Evolutionary conservation across 148 eudicot genomes (phyloP).

Genomic region (Spergularia marina): DNA sequence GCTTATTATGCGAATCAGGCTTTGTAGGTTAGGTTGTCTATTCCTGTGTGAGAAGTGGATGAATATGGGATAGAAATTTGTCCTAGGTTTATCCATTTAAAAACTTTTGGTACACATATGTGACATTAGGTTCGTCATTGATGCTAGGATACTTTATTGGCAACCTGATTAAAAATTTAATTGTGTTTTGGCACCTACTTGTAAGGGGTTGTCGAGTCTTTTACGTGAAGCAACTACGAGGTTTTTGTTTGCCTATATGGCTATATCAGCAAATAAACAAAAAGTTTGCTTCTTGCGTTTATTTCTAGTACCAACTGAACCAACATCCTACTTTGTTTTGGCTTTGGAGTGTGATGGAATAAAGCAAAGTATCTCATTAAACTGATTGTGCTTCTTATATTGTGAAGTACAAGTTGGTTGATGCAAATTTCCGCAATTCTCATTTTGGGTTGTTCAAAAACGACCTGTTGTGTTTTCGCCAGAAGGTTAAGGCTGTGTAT

Average conservation of each 20-base stretch:
- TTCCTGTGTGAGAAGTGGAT: background rate
- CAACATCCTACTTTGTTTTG: background rate
- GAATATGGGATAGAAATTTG: background rate
- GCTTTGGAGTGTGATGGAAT: background rate
- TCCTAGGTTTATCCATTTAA: too few species aligned
- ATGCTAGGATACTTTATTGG: background rate
- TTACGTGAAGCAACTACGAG: background rate
- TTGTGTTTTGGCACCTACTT: background rate
- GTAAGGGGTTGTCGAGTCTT: background rate
- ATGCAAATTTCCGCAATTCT: background rate
- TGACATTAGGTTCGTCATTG: background rate
- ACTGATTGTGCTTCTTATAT: background rate
- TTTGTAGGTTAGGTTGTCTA: background rate
- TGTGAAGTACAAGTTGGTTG: background rate
- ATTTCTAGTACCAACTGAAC: background rate
- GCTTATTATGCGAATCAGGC: background rate
- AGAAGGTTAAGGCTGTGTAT: background rate
- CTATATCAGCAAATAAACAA: too few species aligned
- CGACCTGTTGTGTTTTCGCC: background rate
- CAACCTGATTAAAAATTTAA: background rate
- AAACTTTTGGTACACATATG: background rate
- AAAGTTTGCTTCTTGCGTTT: background rate
- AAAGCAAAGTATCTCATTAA: background rate
- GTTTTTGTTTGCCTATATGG: background rate
- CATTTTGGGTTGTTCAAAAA: background rate